These are phyloP conservation scores for Cyclotella sp. DNA, from an alignment of 108 stramenopile species.

Conservation along the genomic window DNA sequence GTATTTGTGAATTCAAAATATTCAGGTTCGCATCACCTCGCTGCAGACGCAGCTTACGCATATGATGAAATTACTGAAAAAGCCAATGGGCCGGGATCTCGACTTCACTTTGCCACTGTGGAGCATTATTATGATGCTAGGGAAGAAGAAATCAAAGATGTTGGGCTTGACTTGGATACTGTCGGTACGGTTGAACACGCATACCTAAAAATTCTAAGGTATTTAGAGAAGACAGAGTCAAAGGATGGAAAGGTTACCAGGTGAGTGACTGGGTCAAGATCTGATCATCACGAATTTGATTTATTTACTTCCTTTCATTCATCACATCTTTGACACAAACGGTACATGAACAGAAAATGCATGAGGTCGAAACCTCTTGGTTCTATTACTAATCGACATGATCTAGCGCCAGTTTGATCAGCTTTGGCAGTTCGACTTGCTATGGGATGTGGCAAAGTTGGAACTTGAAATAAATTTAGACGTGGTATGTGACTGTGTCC, in stretches of 20 bases:
- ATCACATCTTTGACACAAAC: too few relatives aligned
- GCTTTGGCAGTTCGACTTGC: too few relatives aligned
- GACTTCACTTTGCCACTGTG: conserved; percentile 4
- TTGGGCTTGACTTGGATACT: not conserved
- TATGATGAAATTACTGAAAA: not conserved
- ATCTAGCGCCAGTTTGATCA: too few relatives aligned
- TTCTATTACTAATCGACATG: too few relatives aligned
- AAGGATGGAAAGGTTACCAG: not conserved
- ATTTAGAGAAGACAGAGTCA: not conserved
- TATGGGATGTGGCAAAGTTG: too few relatives aligned
- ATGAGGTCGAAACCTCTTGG: too few relatives aligned
- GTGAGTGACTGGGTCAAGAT: not conserved
- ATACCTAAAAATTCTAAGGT: not conserved
- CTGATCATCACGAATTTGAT: too few relatives aligned
- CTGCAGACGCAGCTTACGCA: conserved; percentile 2
- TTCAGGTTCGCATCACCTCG: not conserved
- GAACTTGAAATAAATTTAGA: too few relatives aligned
- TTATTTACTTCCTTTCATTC: too few relatives aligned
- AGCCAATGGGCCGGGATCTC: conserved; percentile 7
- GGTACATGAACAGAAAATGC: too few relatives aligned
- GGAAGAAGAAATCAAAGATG: conserved; percentile 6
- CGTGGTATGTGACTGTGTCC: too few relatives aligned
- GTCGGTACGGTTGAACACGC: not conserved
- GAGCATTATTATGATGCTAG: not conserved
- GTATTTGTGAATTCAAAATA: not conserved